These are phyloP conservation scores for Pseudogymnoascus sp. DNA, from an alignment of 2,329 filamentous ascomycete genomes.

Conservation along the genomic window DNA sequence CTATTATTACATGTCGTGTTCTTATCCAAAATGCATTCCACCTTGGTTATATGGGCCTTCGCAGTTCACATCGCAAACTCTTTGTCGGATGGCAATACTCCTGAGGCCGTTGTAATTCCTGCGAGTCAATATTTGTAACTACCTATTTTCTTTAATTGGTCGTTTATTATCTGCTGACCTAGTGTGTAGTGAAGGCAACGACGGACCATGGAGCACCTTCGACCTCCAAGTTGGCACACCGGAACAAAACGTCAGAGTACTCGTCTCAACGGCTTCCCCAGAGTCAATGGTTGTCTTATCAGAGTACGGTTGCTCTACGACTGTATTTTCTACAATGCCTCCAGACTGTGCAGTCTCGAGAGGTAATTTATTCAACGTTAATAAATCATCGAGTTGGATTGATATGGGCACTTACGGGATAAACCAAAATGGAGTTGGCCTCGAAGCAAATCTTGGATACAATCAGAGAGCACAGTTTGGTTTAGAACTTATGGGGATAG, in stretches of 20 bases:
- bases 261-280: constrained; percentile 35
- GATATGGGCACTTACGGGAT: constrained; percentile 30
- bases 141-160: neutral
- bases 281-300: constrained; percentile 30
- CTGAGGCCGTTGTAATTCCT: constrained; percentile 24
- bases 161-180: constrained; percentile 15
- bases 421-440: constrained; percentile 31
- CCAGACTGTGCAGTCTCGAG: constrained; percentile 31
- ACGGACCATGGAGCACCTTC: constrained; percentile 37
- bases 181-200: constrained; percentile 32
- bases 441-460: constrained; percentile 35
- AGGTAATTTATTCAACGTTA: constrained; percentile 31
- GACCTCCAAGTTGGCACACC: constrained; percentile 33
- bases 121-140: constrained; percentile 34
- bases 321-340: constrained; percentile 29
- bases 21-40: no score
- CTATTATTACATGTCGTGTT: no score
- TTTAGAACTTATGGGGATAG: constrained; percentile 15
- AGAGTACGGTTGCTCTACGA: constrained; percentile 25
- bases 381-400: constrained; percentile 32
- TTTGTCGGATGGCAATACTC: no score
- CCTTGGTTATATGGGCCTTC: no score
- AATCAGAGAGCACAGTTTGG: constrained; percentile 22
- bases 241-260: constrained; percentile 31
- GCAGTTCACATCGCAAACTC: no score